These are phyloP conservation scores for Aspergillus tanneri DNA, from an alignment of 2,329 filamentous ascomycete species.

Conservation along the genomic window DNA sequence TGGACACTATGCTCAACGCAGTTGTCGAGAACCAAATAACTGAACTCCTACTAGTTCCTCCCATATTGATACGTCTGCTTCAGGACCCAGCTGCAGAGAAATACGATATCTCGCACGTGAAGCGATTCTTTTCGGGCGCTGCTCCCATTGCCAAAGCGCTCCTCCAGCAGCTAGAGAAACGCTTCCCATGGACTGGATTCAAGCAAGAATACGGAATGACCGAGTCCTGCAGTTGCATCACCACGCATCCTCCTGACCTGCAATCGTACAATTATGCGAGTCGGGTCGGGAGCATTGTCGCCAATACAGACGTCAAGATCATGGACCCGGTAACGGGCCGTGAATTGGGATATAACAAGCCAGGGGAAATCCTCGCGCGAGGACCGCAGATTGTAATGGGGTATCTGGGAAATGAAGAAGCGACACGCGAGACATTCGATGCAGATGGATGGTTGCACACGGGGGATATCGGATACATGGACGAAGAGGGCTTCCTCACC, in stretches of 20 bases:
- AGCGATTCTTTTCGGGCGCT: slow-evolving; percentile 60
- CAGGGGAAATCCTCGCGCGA: slow-evolving; percentile 65
- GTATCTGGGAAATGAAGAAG: slow-evolving; percentile 71
- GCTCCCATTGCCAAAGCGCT: slow-evolving; percentile 60
- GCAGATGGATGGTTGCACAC: slow-evolving; percentile 58
- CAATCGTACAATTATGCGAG: slow-evolving; percentile 55
- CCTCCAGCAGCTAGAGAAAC: slow-evolving; percentile 54
- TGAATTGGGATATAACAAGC: slow-evolving; percentile 53
- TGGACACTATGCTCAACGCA: slow-evolving; percentile 56
- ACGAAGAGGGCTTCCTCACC: slow-evolving; percentile 56
- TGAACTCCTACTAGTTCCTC: slow-evolving; percentile 60
- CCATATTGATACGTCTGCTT: slow-evolving; percentile 61
- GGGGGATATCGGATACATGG: slow-evolving; percentile 64
- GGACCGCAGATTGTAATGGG: slow-evolving; percentile 69
- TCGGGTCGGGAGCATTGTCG: slow-evolving; percentile 50
- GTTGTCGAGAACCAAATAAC: slow-evolving; percentile 54
- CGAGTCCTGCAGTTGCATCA: slow-evolving; percentile 63
- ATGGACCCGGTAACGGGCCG: slow-evolving; percentile 50
- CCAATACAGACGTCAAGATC: slow-evolving; percentile 61
- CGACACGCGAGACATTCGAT: slow-evolving; percentile 69
- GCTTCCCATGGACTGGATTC: slow-evolving; percentile 61
- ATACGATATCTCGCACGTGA: slow-evolving; percentile 58
- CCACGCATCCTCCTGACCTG: slow-evolving; percentile 57
- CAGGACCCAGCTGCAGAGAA: slow-evolving; percentile 45
- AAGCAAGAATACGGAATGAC: slow-evolving; percentile 70